Evolutionary conservation across 345 rosid genomes (phyloP).

Genomic region (Combretum micranthum): DNA sequence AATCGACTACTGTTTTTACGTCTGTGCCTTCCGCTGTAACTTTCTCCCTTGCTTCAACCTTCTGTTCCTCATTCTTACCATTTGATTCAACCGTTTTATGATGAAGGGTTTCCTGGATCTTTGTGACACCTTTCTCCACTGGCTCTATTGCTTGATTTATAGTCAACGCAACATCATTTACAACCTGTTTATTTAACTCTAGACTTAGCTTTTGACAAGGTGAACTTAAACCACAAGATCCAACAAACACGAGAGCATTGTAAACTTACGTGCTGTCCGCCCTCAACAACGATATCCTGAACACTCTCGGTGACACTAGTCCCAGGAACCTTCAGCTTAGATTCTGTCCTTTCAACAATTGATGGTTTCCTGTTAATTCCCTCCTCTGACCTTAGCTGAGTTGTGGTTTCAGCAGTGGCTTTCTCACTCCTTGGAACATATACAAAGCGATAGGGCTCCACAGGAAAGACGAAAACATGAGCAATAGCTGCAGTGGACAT

Average conservation of each 20-base stretch:
- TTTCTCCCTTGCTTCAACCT: conserved; percentile 28
- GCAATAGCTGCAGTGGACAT: conserved; percentile 88
- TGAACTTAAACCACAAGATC: too few relatives aligned
- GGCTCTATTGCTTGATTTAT: conserved; percentile 90
- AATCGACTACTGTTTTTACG: background rate
- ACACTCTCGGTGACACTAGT: conserved; percentile 75
- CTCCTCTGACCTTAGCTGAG: conserved; percentile 31
- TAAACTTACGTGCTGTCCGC: conserved; percentile 59
- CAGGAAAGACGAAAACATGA: conserved; percentile 67
- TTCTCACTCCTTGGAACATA: conserved; percentile 27
- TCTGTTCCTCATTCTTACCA: conserved; percentile 19
- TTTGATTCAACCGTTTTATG: conserved; percentile 26
- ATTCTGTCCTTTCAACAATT: conserved; percentile 36
- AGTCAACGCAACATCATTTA: conserved; percentile 71
- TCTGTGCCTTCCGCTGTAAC: conserved; percentile 9
- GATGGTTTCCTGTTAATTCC: conserved; percentile 19
- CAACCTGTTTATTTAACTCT: conserved; percentile 31
- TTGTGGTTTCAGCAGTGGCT: conserved; percentile 34
- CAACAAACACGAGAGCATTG: too few relatives aligned
- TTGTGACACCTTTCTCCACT: conserved; percentile 74
- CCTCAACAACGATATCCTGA: conserved; percentile 75
- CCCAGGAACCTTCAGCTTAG: conserved; percentile 59
- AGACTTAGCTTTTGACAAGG: background rate
- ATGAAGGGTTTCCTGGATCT: conserved; percentile 63
- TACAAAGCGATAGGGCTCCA: conserved; percentile 44